phyloP scores from a whole-genome alignment of 495 filamentous ascomycete genomes.

The Hypoxylon fuscum region DNA sequence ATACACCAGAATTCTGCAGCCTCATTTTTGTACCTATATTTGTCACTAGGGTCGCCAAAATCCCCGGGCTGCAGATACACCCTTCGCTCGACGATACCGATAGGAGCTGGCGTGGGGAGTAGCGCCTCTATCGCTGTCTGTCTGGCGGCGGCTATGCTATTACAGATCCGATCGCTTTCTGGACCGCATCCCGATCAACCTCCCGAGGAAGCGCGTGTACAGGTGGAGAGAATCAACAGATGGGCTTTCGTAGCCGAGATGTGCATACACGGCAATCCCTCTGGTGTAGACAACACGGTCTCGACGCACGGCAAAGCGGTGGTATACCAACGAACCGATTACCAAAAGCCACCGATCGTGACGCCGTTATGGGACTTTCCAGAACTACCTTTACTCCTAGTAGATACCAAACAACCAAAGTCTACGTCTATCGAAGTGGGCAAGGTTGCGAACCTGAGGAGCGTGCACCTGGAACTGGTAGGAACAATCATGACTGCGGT shows the following conservation, averaged over 20 bases:
- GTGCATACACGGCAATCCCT: conserved; percentile 96
- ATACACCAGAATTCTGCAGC: conserved; percentile 81
- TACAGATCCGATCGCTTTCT: conserved; percentile 86
- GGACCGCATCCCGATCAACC: conserved; percentile 92
- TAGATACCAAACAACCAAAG: conserved; percentile 84
- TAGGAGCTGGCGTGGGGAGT: conserved; percentile 89
- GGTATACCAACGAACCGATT: conserved; percentile 83
- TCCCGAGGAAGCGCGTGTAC: conserved; percentile 76
- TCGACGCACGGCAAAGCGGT: conserved; percentile 91
- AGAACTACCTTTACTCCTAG: conserved; percentile 85
- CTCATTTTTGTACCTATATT: conserved; percentile 91
- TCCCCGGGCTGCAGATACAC: conserved; percentile 88
- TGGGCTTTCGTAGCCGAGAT: conserved; percentile 98
- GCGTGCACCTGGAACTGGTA: conserved; percentile 74
- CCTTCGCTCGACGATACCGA: conserved; percentile 91
- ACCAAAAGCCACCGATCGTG: conserved; percentile 78
- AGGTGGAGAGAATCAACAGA: conserved; percentile 92
- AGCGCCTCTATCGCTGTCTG: conserved; percentile 94
- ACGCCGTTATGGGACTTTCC: conserved; percentile 84
- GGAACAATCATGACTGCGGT: conserved; percentile 83
- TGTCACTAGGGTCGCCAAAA: conserved; percentile 80
- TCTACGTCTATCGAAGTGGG: conserved; percentile 85
- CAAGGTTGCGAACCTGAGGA: conserved; percentile 79
- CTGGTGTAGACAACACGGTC: conserved; percentile 98
- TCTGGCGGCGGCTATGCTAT: conserved; percentile 81